Percentiles rank a stretch among this genome's conserved stretches.
phyloP scores from a whole-genome alignment of 2,329 filamentous ascomycete species.

The Rhinocladiella mackenziei region DNA sequence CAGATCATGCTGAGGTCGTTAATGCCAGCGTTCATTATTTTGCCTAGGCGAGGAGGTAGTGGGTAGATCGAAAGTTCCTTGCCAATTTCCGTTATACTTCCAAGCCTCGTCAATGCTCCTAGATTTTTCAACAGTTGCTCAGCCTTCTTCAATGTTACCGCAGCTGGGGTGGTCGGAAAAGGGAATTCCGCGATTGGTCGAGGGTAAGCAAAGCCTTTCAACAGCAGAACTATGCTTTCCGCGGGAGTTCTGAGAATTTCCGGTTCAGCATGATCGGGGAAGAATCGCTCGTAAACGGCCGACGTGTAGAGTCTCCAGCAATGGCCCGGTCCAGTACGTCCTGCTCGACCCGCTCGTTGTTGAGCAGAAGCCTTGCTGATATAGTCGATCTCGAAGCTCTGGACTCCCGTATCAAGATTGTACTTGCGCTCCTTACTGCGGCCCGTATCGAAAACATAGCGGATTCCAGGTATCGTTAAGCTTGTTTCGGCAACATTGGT shows the following conservation, averaged over 20 bases:
- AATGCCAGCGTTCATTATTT: conserved; percentile 85
- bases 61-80: conserved; percentile 83
- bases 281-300: conserved; percentile 83
- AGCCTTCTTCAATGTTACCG: conserved; percentile 70
- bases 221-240: conserved; percentile 84
- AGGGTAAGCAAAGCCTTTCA: conserved; percentile 91
- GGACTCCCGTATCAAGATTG: conserved; percentile 81
- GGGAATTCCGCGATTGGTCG: conserved; percentile 83
- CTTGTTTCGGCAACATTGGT: conserved; percentile 97
- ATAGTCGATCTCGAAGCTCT: conserved; percentile 93
- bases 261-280: conserved; percentile 77
- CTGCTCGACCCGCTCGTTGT: conserved; percentile 88
- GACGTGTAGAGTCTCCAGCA: conserved; percentile 94
- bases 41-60: conserved; percentile 81
- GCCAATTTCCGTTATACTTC: conserved; percentile 74
- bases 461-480: conserved; percentile 90
- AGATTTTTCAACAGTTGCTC: conserved; percentile 84
- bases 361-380: conserved; percentile 95
- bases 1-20: conserved; percentile 70
- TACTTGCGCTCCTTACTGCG: conserved; percentile 89
- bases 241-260: conserved; percentile 89
- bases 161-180: conserved; percentile 85
- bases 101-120: conserved; percentile 66
- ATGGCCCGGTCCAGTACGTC: conserved; percentile 90
- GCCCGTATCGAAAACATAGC: conserved; percentile 94